Base-by-base conservation (phyloP, 2,329 filamentous ascomycete genomes). In the Epichloe sibirici region DNA sequence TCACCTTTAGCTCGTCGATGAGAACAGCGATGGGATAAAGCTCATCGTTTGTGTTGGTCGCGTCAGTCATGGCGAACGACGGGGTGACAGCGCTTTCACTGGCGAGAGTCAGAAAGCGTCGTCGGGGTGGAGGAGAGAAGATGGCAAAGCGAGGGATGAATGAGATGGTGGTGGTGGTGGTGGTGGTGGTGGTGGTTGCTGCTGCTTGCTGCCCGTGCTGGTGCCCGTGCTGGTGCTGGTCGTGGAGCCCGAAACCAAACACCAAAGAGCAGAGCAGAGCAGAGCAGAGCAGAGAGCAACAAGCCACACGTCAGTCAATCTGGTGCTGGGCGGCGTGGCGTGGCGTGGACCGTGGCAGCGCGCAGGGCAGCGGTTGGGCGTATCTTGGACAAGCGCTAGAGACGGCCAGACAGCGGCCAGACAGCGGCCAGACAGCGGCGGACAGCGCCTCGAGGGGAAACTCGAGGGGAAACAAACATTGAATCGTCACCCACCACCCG, bases 1-100 rank as follows among this genome's bases (percentile, higher is more conserved):
- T 65, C 81, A 95, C 90, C 88, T 96, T 98, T 67, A 98, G 81
- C 82, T 98, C 93, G 73, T 98, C 93, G 74, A 98, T 98, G 73
- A 98, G 85, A 62, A 98, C 93, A 68, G 94, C 93, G 78, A 98
- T 98, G 70, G 93, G 93, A 74, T 97, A 98, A 66, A 98, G 90
- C 84, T 97, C 94, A 75, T 98, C 93, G 72, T 86, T 94, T 77
- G 91, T 83, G 74, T 85, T 88, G 71, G 85, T 80, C 74, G 85
- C 86, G 75, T 96, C 81, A 74, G 81, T 89, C 91, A 97, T 97
- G 71, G 71, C 79, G 80, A 73, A 70, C 65, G 64, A 63, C 57
- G 57, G 56, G 62, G 53, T 58, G 61, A 57, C 53, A 63, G 64
- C 64, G 64, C 62, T 61, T 64, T 61, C 58, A 59, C 57, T 59